Evolutionary conservation across 257 asterid species (phyloP).

Genomic region (Lycium ferocissimum): DNA sequence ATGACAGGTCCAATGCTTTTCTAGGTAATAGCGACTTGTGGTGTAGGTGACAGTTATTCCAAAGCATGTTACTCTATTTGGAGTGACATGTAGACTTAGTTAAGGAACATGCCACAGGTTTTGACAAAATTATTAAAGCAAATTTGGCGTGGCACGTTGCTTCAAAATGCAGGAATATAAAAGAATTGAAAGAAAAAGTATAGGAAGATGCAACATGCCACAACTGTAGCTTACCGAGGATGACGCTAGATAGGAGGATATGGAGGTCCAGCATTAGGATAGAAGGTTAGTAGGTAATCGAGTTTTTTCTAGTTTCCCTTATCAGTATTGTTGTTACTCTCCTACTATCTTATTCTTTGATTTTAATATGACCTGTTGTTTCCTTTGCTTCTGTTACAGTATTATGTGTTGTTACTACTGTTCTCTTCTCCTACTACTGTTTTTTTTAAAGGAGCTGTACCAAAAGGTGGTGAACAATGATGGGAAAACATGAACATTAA

Average conservation of each 20-base stretch:
- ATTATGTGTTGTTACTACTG: no score
- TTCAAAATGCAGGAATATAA: neutral
- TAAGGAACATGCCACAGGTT: constrained; percentile 20
- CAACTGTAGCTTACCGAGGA: no score
- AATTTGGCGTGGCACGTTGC: constrained; percentile 6
- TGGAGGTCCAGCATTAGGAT: no score
- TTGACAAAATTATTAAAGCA: neutral
- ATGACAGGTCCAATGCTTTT: neutral
- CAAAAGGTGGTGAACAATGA: neutral
- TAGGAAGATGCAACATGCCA: neutral
- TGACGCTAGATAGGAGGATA: no score
- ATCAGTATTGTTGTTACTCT: no score
- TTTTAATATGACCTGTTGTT: no score
- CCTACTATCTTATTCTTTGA: no score
- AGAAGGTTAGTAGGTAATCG: no score
- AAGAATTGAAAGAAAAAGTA: neutral
- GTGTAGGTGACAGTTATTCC: neutral
- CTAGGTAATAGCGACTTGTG: neutral
- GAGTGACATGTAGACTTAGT: neutral
- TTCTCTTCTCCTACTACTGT: no score
- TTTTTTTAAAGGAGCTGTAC: neutral
- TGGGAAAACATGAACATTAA: constrained; percentile 8
- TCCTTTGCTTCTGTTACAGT: no score
- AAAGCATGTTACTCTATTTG: constrained; percentile 9
- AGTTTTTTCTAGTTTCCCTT: no score